Evolutionary conservation across 352 stramenopile genomes (phyloP).

Genomic region (Thalassiosira tumida): DNA sequence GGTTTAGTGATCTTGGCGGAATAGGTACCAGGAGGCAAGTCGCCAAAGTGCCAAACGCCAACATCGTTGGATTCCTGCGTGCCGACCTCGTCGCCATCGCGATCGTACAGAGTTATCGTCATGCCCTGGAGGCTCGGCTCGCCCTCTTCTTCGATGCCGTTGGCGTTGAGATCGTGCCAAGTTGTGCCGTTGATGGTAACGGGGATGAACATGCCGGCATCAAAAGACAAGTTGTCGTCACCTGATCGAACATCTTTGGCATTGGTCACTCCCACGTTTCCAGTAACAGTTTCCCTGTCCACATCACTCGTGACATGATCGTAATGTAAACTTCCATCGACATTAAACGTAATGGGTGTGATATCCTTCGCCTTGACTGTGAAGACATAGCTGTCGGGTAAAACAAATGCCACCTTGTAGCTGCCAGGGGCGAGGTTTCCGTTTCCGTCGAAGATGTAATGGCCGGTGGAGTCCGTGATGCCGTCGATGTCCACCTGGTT

Average conservation of each 20-base stretch:
- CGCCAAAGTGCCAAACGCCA: slow-evolving; percentile 60
- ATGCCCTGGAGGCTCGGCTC: slow-evolving; percentile 59
- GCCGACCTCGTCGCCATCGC: slow-evolving; percentile 24
- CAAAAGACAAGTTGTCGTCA: slow-evolving; percentile 66
- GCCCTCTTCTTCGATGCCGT: slow-evolving; percentile 69
- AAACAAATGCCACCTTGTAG: no score
- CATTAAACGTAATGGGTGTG: background rate
- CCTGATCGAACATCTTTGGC: slow-evolving; percentile 55
- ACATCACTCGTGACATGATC: slow-evolving; percentile 70
- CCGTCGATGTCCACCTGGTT: slow-evolving; percentile 4
- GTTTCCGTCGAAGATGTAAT: no score
- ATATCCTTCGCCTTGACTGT: background rate
- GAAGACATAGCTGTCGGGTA: background rate
- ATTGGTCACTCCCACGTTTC: slow-evolving; percentile 27
- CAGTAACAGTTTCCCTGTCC: slow-evolving; percentile 52
- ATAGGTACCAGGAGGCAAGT: slow-evolving; percentile 76
- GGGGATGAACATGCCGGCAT: slow-evolving; percentile 76
- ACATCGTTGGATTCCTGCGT: background rate
- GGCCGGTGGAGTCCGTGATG: no score
- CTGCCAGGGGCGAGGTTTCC: no score
- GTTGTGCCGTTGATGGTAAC: slow-evolving; percentile 71
- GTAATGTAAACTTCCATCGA: slow-evolving; percentile 57
- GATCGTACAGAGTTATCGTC: slow-evolving; percentile 58
- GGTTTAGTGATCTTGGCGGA: slow-evolving; percentile 43
- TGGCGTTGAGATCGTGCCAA: slow-evolving; percentile 80